Percentiles rank a stretch among this genome's conserved stretches.
Conservation (phyloP, 371 early-diverging fungal species). For the Saksenaea vasiformis region DNA sequence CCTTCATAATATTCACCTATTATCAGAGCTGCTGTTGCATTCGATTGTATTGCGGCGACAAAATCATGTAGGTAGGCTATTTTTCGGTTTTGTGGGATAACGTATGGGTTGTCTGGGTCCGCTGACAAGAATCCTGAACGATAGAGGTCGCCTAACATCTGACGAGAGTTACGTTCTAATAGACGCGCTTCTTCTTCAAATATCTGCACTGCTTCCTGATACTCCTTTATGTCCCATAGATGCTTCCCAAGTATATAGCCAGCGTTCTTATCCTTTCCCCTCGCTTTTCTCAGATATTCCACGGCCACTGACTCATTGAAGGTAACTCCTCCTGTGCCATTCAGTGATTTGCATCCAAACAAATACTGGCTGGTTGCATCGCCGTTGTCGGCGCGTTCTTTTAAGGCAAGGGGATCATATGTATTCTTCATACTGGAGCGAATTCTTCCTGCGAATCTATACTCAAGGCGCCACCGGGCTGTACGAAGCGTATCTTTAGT, state of each 20-base stretch:
- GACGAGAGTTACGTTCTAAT: neutral
- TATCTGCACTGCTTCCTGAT: neutral
- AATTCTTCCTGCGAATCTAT: no score
- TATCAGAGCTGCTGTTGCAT: neutral
- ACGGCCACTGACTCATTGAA: no score
- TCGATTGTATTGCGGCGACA: neutral
- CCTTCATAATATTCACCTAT: constrained; percentile 18
- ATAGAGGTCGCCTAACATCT: neutral
- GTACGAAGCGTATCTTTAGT: no score
- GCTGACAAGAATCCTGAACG: neutral
- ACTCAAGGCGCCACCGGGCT: no score
- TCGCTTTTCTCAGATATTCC: no score
- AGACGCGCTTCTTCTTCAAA: neutral
- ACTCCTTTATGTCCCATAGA: neutral
- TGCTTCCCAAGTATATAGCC: neutral
- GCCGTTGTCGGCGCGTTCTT: no score
- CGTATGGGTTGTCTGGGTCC: neutral
- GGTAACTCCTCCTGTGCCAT: no score
- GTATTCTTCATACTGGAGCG: no score
- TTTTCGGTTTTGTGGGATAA: constrained; percentile 14
- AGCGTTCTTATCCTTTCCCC: neutral
- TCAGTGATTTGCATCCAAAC: no score
- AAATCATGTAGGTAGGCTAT: constrained; percentile 12
- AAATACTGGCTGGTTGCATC: no score
- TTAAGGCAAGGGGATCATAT: no score